These are phyloP conservation scores for Afroboletus lepidellus DNA, from an alignment of 1,284 basidiomycete species.

Conservation along the genomic window DNA sequence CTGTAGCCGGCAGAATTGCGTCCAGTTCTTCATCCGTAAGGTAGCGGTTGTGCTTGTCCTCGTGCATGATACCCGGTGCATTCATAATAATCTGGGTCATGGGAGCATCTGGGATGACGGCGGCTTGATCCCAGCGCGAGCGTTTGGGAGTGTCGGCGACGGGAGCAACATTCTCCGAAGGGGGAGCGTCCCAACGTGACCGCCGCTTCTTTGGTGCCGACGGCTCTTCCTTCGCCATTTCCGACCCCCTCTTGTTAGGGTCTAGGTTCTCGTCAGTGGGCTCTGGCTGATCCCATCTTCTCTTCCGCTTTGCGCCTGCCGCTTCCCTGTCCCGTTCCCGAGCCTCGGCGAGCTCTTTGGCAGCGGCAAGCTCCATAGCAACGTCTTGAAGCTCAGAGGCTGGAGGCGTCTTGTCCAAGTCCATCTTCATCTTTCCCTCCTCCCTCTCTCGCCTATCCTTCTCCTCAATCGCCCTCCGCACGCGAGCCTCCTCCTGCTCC, in stretches of 20 bases:
- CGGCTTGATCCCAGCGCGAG: conserved; percentile 96
- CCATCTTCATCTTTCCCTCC: conserved; percentile 79
- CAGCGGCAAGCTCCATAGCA: conserved; percentile 61
- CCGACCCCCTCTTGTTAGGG: conserved; percentile 50
- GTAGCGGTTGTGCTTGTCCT: conserved; percentile 93
- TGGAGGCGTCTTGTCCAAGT: conserved; percentile 86
- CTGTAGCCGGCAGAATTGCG: conserved; percentile 80
- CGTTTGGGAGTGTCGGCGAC: conserved; percentile 69
- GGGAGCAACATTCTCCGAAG: conserved; percentile 54
- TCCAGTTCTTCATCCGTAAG: conserved; percentile 96
- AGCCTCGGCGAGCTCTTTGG: conserved; percentile 46
- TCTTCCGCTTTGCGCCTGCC: conserved; percentile 69
- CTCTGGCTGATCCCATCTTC: conserved; percentile 83
- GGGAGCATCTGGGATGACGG: conserved; percentile 55
- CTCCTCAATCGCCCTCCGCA: conserved; percentile 84
- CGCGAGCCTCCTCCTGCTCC: conserved; percentile 91
- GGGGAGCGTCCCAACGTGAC: conserved; percentile 92
- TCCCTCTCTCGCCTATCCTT: conserved; percentile 80
- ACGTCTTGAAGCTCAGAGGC: conserved; percentile 71
- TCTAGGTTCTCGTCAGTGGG: conserved; percentile 60
- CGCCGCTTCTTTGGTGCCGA: conserved; percentile 85
- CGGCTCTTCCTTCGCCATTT: conserved; percentile 55
- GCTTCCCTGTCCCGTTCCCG: conserved; percentile 33
- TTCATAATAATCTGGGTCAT: conserved; percentile 84
- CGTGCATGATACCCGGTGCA: conserved; percentile 75